Evolutionary conservation across 495 filamentous ascomycete genomes (phyloP).

Genomic region (Aspergillus egyptiacus): DNA sequence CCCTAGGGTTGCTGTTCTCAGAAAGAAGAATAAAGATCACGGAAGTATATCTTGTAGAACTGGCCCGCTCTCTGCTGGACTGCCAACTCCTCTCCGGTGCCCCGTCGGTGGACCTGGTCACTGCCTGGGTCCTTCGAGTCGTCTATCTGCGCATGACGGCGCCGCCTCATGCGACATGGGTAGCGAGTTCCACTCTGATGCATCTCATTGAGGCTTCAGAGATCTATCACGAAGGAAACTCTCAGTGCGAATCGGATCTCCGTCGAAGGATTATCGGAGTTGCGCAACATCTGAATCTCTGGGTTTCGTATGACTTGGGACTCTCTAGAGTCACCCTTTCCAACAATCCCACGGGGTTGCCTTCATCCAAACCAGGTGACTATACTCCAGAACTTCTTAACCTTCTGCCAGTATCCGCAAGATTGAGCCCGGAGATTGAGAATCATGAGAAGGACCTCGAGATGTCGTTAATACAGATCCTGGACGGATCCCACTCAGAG

Average conservation of each 20-base stretch:
- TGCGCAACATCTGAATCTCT: conserved; percentile 40
- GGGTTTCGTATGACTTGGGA: conserved; percentile 47
- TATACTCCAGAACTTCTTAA: conserved; percentile 33
- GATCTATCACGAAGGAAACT: conserved; percentile 33
- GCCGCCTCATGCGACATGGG: conserved; percentile 43
- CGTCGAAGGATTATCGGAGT: conserved; percentile 36
- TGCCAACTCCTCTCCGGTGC: conserved; percentile 11
- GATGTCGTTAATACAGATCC: conserved; percentile 15
- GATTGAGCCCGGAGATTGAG: conserved; percentile 29
- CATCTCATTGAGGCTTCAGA: conserved; percentile 47
- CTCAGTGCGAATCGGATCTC: conserved; percentile 25
- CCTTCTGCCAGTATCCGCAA: conserved; percentile 32
- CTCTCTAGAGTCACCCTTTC: conserved; percentile 37
- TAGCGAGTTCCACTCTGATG: conserved; percentile 45
- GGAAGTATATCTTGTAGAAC: conserved; percentile 34
- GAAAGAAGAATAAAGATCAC: conserved; percentile 19
- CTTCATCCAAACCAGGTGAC: conserved; percentile 22
- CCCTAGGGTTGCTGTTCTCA: conserved; percentile 41
- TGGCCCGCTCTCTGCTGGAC: conserved; percentile 34
- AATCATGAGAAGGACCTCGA: conserved; percentile 28
- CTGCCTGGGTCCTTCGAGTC: conserved; percentile 40
- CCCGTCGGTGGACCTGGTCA: conserved; percentile 31
- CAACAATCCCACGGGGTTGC: conserved; percentile 19
- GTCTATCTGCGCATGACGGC: conserved; percentile 45
- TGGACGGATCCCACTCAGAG: conserved; percentile 26